These are phyloP conservation scores for Aspergillus baeticus DNA, from an alignment of 495 filamentous ascomycete species.

Conservation along the genomic window DNA sequence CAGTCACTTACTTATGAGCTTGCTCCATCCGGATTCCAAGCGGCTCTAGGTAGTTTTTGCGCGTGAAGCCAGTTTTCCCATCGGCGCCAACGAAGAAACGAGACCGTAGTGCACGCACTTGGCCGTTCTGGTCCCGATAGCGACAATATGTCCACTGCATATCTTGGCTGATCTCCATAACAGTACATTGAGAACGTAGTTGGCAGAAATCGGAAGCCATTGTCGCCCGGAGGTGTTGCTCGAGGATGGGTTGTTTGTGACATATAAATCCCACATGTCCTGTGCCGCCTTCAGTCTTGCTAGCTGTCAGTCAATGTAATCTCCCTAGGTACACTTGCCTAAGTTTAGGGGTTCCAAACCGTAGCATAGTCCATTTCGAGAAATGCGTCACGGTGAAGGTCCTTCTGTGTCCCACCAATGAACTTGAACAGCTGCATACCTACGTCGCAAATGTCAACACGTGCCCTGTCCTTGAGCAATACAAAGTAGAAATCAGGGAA, in stretches of 20 bases:
- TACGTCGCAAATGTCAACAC: too few relatives aligned
- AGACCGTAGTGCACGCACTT: constrained; percentile 22
- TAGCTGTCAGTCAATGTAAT: too few relatives aligned
- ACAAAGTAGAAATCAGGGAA: too few relatives aligned
- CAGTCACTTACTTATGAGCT: constrained; percentile 24
- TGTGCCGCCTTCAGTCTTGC: constrained; percentile 34
- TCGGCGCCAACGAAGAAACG: constrained; percentile 49
- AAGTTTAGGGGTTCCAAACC: too few relatives aligned
- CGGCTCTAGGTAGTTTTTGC: constrained; percentile 50
- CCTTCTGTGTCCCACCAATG: constrained; percentile 20
- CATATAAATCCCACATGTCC: constrained; percentile 39
- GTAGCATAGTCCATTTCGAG: constrained; percentile 30
- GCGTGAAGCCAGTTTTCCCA: constrained; percentile 50
- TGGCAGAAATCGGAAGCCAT: constrained; percentile 25
- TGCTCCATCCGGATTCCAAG: constrained; percentile 42
- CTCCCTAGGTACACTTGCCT: too few relatives aligned
- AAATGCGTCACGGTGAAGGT: constrained; percentile 22
- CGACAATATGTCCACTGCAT: constrained; percentile 28
- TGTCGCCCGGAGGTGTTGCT: constrained; percentile 25
- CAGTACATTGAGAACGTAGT: constrained; percentile 32
- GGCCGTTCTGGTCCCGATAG: constrained; percentile 32
- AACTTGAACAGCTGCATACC: constrained; percentile 30
- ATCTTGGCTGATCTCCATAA: constrained; percentile 30
- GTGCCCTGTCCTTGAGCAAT: too few relatives aligned
- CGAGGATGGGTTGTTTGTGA: constrained; percentile 27